Conservation (phyloP, 2,329 filamentous ascomycete genomes). For the Alternaria sp. region DNA sequence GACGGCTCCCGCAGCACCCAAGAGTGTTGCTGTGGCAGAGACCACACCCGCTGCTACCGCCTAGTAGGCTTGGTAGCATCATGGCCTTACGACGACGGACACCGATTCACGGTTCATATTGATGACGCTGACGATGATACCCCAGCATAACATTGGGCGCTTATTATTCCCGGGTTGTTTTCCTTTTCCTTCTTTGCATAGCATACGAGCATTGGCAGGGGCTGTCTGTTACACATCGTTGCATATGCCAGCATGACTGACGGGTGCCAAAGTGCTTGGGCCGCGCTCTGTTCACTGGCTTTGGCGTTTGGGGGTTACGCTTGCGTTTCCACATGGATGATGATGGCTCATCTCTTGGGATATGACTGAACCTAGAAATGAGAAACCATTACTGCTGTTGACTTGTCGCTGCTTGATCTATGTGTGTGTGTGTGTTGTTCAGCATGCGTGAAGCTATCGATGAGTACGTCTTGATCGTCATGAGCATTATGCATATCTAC, state of each 20-base stretch:
- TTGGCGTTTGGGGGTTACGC: constrained; percentile 31
- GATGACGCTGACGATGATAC: constrained; percentile 28
- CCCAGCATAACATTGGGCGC: constrained; percentile 36
- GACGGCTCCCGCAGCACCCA: background rate
- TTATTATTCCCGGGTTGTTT: constrained; percentile 23
- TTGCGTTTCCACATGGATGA: background rate
- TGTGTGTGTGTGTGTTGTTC: background rate
- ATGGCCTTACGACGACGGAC: constrained; percentile 16
- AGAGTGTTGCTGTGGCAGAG: constrained; percentile 2
- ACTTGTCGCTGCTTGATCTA: background rate
- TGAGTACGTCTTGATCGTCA: background rate
- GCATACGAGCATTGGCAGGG: constrained; percentile 37
- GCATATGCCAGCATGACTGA: constrained; percentile 34
- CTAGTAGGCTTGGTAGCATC: constrained; percentile 12
- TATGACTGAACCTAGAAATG: background rate
- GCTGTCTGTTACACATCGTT: constrained; percentile 16
- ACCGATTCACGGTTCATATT: constrained; percentile 14
- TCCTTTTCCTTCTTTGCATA: constrained; percentile 35
- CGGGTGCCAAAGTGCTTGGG: constrained; percentile 50
- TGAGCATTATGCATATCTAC: constrained; percentile 8
- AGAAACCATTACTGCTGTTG: background rate
- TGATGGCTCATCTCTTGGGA: constrained; percentile 1
- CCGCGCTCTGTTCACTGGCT: constrained; percentile 33
- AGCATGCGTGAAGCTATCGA: background rate
- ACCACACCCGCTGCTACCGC: constrained; percentile 14